Base-by-base conservation (phyloP, 192 early-diverging fungal genomes). In the Backusella mclennaniae region DNA sequence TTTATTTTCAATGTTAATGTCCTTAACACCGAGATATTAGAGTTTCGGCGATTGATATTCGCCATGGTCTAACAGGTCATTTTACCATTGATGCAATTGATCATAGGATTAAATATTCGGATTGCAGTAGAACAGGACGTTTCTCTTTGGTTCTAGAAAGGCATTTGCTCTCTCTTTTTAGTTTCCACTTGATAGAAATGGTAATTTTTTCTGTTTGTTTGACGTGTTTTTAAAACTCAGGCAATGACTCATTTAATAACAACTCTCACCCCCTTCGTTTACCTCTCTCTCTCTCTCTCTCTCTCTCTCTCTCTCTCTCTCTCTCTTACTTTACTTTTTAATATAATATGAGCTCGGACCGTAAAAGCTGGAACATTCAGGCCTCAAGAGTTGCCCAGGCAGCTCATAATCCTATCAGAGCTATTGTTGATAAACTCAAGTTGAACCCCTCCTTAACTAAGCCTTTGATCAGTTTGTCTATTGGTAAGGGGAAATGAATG, bases 391-490 rank as follows among this genome's bases (percentile, higher is more conserved):
- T 92, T 19, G 84, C 93, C 56, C 85, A 90, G 77, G 85, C 92
- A 79, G 94, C 95, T 1, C 84, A 89, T 68, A 97, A 97, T 84
- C 95, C 95, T 75, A 97, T 97, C 78, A 90, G 95, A 66, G 88
- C 89, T 41, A 92, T 94, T 56, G 93, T 95, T n/a, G 92, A 91
- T 80, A 90, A 93, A 74, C 85, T 95, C 35, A 90, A 91, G 77
- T 80, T 91, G 75, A 85, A 88, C 77, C 88, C 92, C 73, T 84
- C 88, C 81, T 53, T 83, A 66, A 72, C 85, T 71, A 84, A 89
- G 82, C 83, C 83, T 67, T 84, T 92, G 73, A 92, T 94, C 74
- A 89, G 90, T 49, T 86, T 92, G 38, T 88, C 92, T 17, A 83
- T 92, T 35, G 89, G 83, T 80, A 67, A 76, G 49, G 46, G 23